Percentiles rank a stretch among this genome's conserved stretches.
Evolutionary conservation across 2,329 filamentous ascomycete species (phyloP).

Genomic region (Neodidymelliopsis sp.): DNA sequence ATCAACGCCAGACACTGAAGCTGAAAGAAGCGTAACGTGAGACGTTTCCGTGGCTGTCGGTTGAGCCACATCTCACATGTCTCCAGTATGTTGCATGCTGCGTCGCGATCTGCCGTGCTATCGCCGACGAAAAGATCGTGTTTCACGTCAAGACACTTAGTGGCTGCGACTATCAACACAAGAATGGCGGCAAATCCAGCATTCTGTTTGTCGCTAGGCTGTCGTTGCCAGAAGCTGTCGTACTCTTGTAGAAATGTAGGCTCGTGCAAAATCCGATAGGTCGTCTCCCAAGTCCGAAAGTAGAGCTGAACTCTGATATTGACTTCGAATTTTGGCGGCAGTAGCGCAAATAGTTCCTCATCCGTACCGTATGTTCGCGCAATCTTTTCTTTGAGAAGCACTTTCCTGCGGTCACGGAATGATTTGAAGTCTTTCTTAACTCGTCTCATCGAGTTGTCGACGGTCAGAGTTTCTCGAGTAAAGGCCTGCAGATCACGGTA

Average conservation of each 20-base stretch:
- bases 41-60: slow-evolving; percentile 60
- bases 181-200: slow-evolving; percentile 51
- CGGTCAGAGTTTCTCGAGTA: slow-evolving; percentile 39
- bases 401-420: slow-evolving; percentile 42
- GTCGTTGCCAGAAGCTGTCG: slow-evolving; percentile 53
- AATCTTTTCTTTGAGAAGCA: slow-evolving; percentile 29
- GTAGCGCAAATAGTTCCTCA: slow-evolving; percentile 45
- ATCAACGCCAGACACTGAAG: slow-evolving; percentile 60
- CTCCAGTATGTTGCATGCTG: slow-evolving; percentile 49
- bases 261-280: slow-evolving; percentile 61
- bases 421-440: slow-evolving; percentile 45
- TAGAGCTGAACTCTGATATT: slow-evolving; percentile 58
- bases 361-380: slow-evolving; percentile 29
- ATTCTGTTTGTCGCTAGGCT: slow-evolving; percentile 30
- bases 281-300: slow-evolving; percentile 59
- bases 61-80: slow-evolving; percentile 53
- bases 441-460: slow-evolving; percentile 40
- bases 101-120: slow-evolving; percentile 51
- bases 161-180: slow-evolving; percentile 50
- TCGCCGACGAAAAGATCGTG: slow-evolving; percentile 53
- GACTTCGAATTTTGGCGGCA: slow-evolving; percentile 48
- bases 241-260: slow-evolving; percentile 63
- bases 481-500: slow-evolving; percentile 49
- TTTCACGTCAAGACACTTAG: slow-evolving; percentile 45
- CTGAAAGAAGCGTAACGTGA: slow-evolving; percentile 59